Evolutionary conservation across 768 basidiomycete species (phyloP).

Genomic region (Amanita phalloides): DNA sequence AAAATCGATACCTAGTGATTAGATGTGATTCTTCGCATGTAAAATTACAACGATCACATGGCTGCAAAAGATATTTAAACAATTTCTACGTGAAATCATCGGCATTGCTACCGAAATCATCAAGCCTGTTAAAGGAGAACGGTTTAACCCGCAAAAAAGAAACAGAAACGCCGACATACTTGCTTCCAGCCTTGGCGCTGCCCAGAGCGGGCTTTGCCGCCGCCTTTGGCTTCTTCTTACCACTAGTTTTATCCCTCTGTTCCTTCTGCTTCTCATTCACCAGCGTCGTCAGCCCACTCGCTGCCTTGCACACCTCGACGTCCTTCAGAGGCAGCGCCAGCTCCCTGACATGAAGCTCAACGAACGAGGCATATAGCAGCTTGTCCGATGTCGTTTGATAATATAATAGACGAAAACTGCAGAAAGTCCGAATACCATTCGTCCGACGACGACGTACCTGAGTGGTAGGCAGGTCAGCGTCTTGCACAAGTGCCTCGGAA

Average conservation of each 20-base stretch:
- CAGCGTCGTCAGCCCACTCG: constrained; percentile 72
- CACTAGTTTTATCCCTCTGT: constrained; percentile 41
- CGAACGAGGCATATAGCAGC: constrained; percentile 74
- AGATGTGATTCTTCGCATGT: no score
- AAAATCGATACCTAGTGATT: no score
- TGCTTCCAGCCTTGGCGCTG: constrained; percentile 52
- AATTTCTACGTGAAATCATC: constrained; percentile 85
- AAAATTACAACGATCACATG: no score
- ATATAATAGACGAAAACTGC: constrained; percentile 54
- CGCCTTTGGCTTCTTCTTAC: constrained; percentile 82
- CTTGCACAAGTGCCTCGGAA: constrained; percentile 49
- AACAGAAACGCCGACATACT: constrained; percentile 27
- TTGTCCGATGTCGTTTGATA: constrained; percentile 69
- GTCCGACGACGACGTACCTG: constrained; percentile 48
- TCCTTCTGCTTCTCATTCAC: constrained; percentile 96
- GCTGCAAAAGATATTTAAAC: no score
- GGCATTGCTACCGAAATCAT: constrained; percentile 67
- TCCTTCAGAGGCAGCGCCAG: constrained; percentile 74
- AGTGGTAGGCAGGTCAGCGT: not conserved
- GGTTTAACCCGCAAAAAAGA: no score
- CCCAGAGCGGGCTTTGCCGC: constrained; percentile 68
- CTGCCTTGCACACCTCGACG: constrained; percentile 85
- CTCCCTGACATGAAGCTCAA: constrained; percentile 75
- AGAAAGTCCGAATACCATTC: constrained; percentile 45
- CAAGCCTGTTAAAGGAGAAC: no score